Evolutionary conservation across 257 asterid species (phyloP).

Genomic region (Gentiana macrophylla): DNA sequence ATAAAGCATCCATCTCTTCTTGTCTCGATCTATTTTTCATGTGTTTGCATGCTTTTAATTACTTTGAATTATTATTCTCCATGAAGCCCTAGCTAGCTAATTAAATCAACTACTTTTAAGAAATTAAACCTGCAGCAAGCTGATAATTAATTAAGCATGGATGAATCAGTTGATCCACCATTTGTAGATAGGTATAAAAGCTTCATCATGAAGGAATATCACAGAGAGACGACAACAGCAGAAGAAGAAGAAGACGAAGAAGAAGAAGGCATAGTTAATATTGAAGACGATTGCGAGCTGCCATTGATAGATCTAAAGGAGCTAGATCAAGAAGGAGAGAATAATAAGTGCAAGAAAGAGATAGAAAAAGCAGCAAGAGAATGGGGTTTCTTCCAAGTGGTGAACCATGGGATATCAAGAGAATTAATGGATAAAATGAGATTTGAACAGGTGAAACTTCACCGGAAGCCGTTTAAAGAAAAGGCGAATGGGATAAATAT

Average conservation of each 20-base stretch:
- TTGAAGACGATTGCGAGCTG: slow-evolving; percentile 46
- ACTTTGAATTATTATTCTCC: too few relatives aligned
- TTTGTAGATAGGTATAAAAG: slow-evolving; percentile 43
- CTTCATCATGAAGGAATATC: slow-evolving; percentile 11
- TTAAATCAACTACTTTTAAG: too few relatives aligned
- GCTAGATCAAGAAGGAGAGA: slow-evolving; percentile 25
- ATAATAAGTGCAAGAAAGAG: slow-evolving; percentile 36
- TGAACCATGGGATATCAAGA: slow-evolving; percentile 61
- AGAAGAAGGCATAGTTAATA: neutral
- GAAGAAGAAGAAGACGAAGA: too few relatives aligned
- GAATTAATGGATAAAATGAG: slow-evolving; percentile 49
- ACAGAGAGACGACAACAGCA: slow-evolving; percentile 1
- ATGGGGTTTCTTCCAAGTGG: slow-evolving; percentile 87
- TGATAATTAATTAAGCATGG: slow-evolving; percentile 20
- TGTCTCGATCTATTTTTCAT: too few relatives aligned
- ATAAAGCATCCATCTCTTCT: too few relatives aligned
- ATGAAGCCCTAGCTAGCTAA: too few relatives aligned
- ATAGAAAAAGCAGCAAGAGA: slow-evolving; percentile 61
- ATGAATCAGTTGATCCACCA: slow-evolving; percentile 74
- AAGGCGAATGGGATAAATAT: slow-evolving; percentile 29
- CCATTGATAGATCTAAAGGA: slow-evolving; percentile 56
- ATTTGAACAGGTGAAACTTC: slow-evolving; percentile 43
- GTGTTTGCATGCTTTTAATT: too few relatives aligned
- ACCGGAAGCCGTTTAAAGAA: slow-evolving; percentile 47
- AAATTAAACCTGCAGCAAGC: too few relatives aligned